phyloP scores from a whole-genome alignment of 306 rosid genomes.

The Quillaja saponaria region DNA sequence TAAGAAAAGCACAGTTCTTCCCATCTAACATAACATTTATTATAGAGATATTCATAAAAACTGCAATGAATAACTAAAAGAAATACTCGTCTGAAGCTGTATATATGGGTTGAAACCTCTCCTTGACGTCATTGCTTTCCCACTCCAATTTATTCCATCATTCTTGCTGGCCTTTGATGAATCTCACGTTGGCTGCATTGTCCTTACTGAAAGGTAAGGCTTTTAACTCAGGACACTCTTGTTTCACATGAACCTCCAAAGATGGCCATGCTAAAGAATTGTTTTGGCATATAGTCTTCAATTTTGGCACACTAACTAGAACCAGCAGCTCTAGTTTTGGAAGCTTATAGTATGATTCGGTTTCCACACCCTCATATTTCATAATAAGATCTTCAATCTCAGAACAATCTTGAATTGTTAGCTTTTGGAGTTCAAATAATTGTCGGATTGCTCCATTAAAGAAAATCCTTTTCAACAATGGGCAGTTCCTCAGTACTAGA shows the following conservation, averaged over 20 bases:
- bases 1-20: no score
- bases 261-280: slow-evolving; percentile 25
- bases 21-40: no score
- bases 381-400: slow-evolving; percentile 22
- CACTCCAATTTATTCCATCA: no score
- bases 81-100: slow-evolving; percentile 12
- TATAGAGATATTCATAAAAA: no score
- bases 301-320: slow-evolving; percentile 21
- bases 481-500: slow-evolving; percentile 25
- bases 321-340: slow-evolving; percentile 24
- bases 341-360: slow-evolving; percentile 13
- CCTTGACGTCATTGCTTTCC: neutral
- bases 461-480: slow-evolving; percentile 19
- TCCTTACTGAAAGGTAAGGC: no score
- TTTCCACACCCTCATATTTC: neutral
- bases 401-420: slow-evolving; percentile 27
- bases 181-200: no score
- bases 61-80: neutral
- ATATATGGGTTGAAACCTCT: slow-evolving; percentile 11
- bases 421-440: slow-evolving; percentile 26
- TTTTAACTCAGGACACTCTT: slow-evolving; percentile 17
- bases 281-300: slow-evolving; percentile 10
- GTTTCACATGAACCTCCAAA: slow-evolving; percentile 18
- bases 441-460: slow-evolving; percentile 9
- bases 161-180: no score